Evolutionary conservation across 371 early-diverging fungal genomes (phyloP), one percentile per base, ranked within the genome.

Genomic region (Rhizopus microsporus): DNA sequence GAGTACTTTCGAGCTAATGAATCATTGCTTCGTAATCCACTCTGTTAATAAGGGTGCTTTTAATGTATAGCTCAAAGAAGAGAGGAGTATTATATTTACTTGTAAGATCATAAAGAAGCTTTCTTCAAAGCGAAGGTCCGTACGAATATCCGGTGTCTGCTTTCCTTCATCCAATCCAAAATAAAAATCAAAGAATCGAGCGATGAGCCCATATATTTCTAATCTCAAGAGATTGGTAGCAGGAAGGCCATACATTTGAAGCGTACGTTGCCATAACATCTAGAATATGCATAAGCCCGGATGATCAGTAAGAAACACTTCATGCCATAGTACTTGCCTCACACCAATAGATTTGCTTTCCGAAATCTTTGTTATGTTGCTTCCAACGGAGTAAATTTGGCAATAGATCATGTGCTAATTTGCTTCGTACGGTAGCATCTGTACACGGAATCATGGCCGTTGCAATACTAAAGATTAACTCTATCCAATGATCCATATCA

Each of bases 211-310:
- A 62, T 77, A 80, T 3, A 71, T 67, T 39, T 80, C 75, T 9
- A 63, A 47, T 40, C 80, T 65, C 31, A 80, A 43, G 3, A 80
- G 50, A 37, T 80, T 80, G 5, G 77, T 80, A 7, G 80, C 77
- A 12, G 80, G 80, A 13, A 80, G 52, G 8, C 53, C 69, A 60
- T 63, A 80, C n/a, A 80, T 73, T 48, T 67, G 68, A 12, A 65
- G 56, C 4, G 68, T 77, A 7, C 80, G 75, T 1, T 67, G 59
- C 80, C 80, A 80, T 12, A 80, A 29, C 62, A 77, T 68, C 79
- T 78, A 45, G 10, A 15, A 31, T 17, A 7, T 42, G 44, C 9
- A 10, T 31, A 8, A 17, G 23, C 8, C n/a, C 3, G 39, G 8
- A 1, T 17, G n/a, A 37, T 37, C 13, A 10, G 7, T 13, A 4